Evolutionary conservation across 2,329 filamentous ascomycete species (phyloP).

Genomic region (Aureobasidium namibiae): DNA sequence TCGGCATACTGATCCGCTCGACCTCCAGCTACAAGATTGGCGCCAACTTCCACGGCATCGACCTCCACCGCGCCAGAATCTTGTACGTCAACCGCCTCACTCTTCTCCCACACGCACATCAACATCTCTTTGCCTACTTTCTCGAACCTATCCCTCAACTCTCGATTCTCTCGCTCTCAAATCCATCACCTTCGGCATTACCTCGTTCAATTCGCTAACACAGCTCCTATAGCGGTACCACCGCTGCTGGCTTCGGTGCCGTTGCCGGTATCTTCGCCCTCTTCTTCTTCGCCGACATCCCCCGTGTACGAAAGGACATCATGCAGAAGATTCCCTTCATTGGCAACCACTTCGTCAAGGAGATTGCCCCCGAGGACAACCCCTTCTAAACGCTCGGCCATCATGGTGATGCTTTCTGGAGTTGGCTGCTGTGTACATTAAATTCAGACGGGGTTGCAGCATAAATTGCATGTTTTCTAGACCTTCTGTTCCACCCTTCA

Average conservation of each 20-base stretch:
- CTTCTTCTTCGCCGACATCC: slow-evolving; percentile 58
- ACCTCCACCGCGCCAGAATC: slow-evolving; percentile 31
- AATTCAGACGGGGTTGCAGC: slow-evolving; percentile 1
- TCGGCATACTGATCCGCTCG: slow-evolving; percentile 9
- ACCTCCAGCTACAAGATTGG: slow-evolving; percentile 41
- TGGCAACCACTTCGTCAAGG: slow-evolving; percentile 47
- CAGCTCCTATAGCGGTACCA: slow-evolving; percentile 27
- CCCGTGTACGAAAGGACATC: slow-evolving; percentile 54
- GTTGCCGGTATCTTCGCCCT: slow-evolving; percentile 51
- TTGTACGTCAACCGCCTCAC: slow-evolving; percentile 35
- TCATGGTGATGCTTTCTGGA: background rate
- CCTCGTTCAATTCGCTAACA: background rate
- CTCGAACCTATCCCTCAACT: background rate
- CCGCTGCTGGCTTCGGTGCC: slow-evolving; percentile 49
- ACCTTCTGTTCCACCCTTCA: background rate
- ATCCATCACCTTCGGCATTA: background rate
- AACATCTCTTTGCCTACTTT: background rate
- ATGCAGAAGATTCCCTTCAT: slow-evolving; percentile 53
- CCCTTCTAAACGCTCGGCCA: slow-evolving; percentile 34
- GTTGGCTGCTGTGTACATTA: slow-evolving; percentile 12
- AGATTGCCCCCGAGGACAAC: slow-evolving; percentile 57
- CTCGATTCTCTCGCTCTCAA: too few relatives aligned
- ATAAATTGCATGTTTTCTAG: slow-evolving; percentile 10
- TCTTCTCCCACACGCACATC: background rate
- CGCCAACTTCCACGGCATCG: slow-evolving; percentile 43